A percentile compares a stretch with the other conserved stretches of the same genome.
Evolutionary conservation across 2,329 filamentous ascomycete species (phyloP).

Genomic region (Aspergillus puulaauensis): DNA sequence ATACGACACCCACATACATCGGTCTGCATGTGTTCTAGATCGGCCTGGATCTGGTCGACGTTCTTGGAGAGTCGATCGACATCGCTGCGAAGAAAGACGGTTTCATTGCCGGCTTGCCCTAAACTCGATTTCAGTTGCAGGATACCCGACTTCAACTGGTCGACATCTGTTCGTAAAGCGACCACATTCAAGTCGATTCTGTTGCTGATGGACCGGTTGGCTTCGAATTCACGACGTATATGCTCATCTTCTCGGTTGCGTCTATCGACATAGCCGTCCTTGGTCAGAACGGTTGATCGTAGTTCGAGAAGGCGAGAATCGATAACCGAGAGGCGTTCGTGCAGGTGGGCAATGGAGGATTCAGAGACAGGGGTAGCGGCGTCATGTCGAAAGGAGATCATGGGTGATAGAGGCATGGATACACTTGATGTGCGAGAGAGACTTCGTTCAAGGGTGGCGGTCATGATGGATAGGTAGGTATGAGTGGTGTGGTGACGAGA

Average conservation of each 20-base stretch:
- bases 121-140: conserved; percentile 35
- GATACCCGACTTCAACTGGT: conserved; percentile 36
- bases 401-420: conserved; percentile 36
- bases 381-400: conserved; percentile 35
- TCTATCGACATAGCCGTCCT: conserved; percentile 40
- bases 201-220: conserved; percentile 32
- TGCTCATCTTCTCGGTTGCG: conserved; percentile 41
- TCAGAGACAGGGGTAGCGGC: conserved; percentile 37
- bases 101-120: conserved; percentile 33
- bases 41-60: conserved; percentile 36
- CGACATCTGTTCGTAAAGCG: conserved; percentile 35
- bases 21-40: conserved; percentile 34
- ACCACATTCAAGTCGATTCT: conserved; percentile 38
- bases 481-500: neutral
- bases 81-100: conserved; percentile 35
- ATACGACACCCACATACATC: conserved; percentile 35
- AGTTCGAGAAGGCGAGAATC: conserved; percentile 39
- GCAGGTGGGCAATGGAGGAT: conserved; percentile 34
- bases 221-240: conserved; percentile 40
- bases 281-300: conserved; percentile 38
- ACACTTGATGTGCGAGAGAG: conserved; percentile 39
- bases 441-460: conserved; percentile 36
- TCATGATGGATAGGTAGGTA: conserved; percentile 25
- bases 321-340: conserved; percentile 40
- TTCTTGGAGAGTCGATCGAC: conserved; percentile 39